These are phyloP conservation scores for Huntiella bhutanensis DNA, from an alignment of 2,329 filamentous ascomycete genomes.

Conservation along the genomic window DNA sequence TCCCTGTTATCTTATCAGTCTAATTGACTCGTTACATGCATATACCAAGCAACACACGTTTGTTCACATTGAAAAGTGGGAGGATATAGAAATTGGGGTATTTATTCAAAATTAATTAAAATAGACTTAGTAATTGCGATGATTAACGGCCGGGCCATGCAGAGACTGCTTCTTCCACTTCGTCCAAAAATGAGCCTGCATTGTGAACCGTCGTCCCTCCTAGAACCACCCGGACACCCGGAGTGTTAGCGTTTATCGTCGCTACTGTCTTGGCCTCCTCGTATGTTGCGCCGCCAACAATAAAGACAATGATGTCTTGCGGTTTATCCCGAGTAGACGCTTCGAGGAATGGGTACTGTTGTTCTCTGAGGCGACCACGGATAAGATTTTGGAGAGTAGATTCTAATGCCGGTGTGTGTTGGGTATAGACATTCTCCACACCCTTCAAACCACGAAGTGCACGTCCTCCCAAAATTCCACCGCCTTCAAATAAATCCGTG, in stretches of 20 bases:
- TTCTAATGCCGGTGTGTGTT: constrained; percentile 80
- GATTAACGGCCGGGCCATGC: constrained; percentile 45
- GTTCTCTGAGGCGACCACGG: constrained; percentile 71
- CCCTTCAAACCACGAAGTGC: constrained; percentile 91
- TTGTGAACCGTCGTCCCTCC: constrained; percentile 83
- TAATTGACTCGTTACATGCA: constrained; percentile 8
- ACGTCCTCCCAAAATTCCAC: constrained; percentile 58
- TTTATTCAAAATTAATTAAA: neutral
- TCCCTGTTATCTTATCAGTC: constrained; percentile 10
- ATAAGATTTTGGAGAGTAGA: constrained; percentile 79
- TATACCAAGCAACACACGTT: neutral
- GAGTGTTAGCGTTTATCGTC: constrained; percentile 79
- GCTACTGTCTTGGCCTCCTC: constrained; percentile 94
- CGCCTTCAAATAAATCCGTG: constrained; percentile 78
- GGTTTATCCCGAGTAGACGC: constrained; percentile 84
- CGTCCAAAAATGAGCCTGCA: constrained; percentile 69
- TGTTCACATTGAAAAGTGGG: neutral
- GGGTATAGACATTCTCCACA: constrained; percentile 97
- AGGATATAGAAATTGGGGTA: neutral
- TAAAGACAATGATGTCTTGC: constrained; percentile 89
- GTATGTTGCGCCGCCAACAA: constrained; percentile 83
- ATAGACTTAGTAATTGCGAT: neutral
- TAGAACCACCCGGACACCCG: constrained; percentile 73
- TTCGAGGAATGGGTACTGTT: constrained; percentile 86
- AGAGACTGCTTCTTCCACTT: constrained; percentile 74